Conservation (phyloP, 2,329 filamentous ascomycete genomes). For the Aschersonia sp. region DNA sequence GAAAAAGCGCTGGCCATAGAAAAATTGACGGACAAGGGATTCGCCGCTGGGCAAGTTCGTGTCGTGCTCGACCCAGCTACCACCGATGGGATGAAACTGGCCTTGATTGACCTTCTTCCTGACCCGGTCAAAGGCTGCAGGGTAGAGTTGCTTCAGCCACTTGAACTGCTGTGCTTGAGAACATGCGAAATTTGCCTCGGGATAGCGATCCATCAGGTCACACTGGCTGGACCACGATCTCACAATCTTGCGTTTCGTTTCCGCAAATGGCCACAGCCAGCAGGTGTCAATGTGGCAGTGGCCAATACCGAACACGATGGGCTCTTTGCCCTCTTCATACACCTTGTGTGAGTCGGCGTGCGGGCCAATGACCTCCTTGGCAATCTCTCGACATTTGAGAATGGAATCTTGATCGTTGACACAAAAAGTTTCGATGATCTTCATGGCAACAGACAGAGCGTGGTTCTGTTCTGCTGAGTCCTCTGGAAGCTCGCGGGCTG, state of each 20-base stretch:
- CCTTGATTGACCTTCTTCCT: slow-evolving; percentile 83
- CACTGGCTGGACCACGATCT: slow-evolving; percentile 96
- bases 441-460: slow-evolving; percentile 68
- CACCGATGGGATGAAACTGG: slow-evolving; percentile 86
- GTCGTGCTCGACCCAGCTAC: slow-evolving; percentile 98
- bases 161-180: slow-evolving; percentile 97
- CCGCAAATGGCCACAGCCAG: slow-evolving; percentile 97
- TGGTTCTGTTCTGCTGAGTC: slow-evolving; percentile 83
- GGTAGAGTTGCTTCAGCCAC: slow-evolving; percentile 86
- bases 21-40: slow-evolving; percentile 81
- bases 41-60: slow-evolving; percentile 96
- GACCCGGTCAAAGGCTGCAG: slow-evolving; percentile 76
- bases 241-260: slow-evolving; percentile 92
- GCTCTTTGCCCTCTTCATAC: slow-evolving; percentile 59
- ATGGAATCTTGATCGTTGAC: slow-evolving; percentile 67
- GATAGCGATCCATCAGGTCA: slow-evolving; percentile 86
- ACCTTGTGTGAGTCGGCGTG: slow-evolving; percentile 72
- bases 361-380: slow-evolving; percentile 66
- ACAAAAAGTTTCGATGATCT: slow-evolving; percentile 83
- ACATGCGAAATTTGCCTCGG: slow-evolving; percentile 81
- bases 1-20: slow-evolving; percentile 92
- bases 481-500: slow-evolving; percentile 75
- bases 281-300: slow-evolving; percentile 98
- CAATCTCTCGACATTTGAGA: slow-evolving; percentile 66
- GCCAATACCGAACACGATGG: slow-evolving; percentile 77